Percentiles rank a stretch among this genome's conserved stretches.
Conservation (phyloP, 306 rosid species). For the Corylus heterophylla region DNA sequence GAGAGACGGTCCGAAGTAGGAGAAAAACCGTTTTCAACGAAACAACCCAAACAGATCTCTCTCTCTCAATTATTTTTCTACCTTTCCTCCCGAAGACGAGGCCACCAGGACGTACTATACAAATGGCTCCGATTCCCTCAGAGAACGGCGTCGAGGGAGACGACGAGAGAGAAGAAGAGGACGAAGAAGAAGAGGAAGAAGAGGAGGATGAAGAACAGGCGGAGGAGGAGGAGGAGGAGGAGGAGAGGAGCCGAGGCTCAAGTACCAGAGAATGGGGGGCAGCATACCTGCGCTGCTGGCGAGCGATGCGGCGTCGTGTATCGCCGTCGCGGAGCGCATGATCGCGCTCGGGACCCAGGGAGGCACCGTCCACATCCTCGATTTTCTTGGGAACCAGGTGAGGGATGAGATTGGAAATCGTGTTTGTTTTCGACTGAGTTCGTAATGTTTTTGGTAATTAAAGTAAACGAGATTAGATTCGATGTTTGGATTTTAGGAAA, state of each 20-base stretch:
- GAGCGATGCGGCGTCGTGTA: conserved; percentile 82
- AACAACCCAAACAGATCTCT: not conserved
- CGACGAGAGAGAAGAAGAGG: conserved; percentile 85
- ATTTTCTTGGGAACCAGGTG: conserved; percentile 98
- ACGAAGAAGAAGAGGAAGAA: conserved; percentile 60
- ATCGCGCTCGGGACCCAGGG: conserved; percentile 89
- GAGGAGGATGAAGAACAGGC: conserved; percentile 41
- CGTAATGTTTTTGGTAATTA: not conserved
- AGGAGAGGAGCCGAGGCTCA: conserved; percentile 90
- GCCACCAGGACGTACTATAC: conserved; percentile 36
- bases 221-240: conserved; percentile 42
- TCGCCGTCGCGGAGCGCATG: conserved; percentile 95
- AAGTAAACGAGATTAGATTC: not conserved
- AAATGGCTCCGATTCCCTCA: conserved; percentile 81
- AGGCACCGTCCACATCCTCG: conserved; percentile 86
- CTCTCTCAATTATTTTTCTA: not conserved
- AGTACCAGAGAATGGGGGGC: conserved; percentile 98
- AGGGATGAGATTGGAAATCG: conserved; percentile 5
- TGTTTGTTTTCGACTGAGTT: not conserved
- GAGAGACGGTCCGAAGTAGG: not conserved
- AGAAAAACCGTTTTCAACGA: not conserved
- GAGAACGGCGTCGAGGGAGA: conserved; percentile 91
- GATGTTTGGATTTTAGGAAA: not conserved
- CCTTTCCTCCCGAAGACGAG: conserved; percentile 21
- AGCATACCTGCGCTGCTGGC: conserved; percentile 80